These are phyloP conservation scores for Aspergillus hiratsukae DNA, from an alignment of 2,329 filamentous ascomycete species.

Conservation along the genomic window DNA sequence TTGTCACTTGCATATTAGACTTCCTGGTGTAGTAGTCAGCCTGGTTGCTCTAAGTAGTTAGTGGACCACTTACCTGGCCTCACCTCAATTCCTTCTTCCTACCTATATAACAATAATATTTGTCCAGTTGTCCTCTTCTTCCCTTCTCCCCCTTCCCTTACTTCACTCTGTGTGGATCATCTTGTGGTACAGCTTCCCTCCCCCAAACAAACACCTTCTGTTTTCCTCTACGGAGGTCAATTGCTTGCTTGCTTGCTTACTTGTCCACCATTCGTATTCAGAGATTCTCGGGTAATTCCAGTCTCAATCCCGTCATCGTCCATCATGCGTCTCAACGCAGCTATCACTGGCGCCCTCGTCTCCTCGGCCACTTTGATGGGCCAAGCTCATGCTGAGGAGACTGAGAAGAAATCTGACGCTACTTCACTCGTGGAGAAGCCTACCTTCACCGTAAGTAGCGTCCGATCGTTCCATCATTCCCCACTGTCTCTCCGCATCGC, in stretches of 20 bases:
- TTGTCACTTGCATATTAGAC: not conserved
- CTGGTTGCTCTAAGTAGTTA: not conserved
- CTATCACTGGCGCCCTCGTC: constrained; percentile 65
- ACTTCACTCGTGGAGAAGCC: constrained; percentile 64
- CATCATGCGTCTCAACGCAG: constrained; percentile 80
- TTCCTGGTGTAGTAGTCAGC: not conserved
- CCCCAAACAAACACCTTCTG: not conserved
- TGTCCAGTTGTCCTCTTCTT: constrained; percentile 17
- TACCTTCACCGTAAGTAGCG: constrained; percentile 74
- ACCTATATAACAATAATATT: constrained; percentile 29
- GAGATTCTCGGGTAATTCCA: not conserved
- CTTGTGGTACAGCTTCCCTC: constrained; percentile 10
- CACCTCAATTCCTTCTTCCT: not conserved
- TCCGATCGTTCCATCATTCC: constrained; percentile 5
- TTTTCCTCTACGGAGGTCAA: constrained; percentile 17
- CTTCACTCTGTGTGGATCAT: constrained; percentile 6
- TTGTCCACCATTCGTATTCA: constrained; percentile 11
- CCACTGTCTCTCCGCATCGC: constrained; percentile 5
- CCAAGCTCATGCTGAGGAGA: constrained; percentile 64
- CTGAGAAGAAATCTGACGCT: constrained; percentile 53
- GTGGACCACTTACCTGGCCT: not conserved
- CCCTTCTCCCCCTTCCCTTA: constrained; percentile 11
- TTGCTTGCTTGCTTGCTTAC: constrained; percentile 16
- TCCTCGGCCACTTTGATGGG: constrained; percentile 65
- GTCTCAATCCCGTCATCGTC: constrained; percentile 8